phyloP scores from a whole-genome alignment of 371 early-diverging fungal species.

The Choanephora cucurbitarum region DNA sequence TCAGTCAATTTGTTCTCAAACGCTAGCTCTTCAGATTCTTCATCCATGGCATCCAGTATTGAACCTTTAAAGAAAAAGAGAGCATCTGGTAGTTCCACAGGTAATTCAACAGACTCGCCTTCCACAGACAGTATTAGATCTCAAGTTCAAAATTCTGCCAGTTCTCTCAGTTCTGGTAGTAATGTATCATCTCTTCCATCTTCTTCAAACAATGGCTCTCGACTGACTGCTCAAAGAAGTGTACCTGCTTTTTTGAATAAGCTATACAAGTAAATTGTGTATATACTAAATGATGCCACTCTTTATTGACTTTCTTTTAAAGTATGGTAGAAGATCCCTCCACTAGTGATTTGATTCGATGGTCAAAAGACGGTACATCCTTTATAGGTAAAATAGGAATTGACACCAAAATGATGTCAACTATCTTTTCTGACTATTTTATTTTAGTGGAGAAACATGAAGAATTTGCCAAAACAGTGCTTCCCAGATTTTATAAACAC shows the following conservation, averaged over 20 bases:
- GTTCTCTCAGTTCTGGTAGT: neutral
- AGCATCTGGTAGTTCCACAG: neutral
- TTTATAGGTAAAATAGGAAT: constrained; percentile 71
- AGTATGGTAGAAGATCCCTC: constrained; percentile 71
- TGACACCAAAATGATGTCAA: too few relatives aligned
- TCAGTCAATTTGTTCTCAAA: constrained; percentile 14
- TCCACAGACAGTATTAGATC: constrained; percentile 6
- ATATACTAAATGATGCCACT: neutral
- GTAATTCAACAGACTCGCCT: constrained; percentile 4
- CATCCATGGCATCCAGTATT: constrained; percentile 13
- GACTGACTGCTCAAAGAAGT: constrained; percentile 38
- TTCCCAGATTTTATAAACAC: constrained; percentile 82
- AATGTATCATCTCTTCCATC: neutral
- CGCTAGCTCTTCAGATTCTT: constrained; percentile 26
- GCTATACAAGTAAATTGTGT: constrained; percentile 71
- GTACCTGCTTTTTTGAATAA: constrained; percentile 89
- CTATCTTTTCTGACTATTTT: too few relatives aligned
- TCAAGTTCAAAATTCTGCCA: neutral
- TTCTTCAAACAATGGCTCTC: neutral
- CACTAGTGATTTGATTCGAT: constrained; percentile 68
- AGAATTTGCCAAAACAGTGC: constrained; percentile 77
- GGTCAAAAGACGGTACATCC: constrained; percentile 75
- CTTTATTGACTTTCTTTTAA: neutral
- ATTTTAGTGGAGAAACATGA: constrained; percentile 61
- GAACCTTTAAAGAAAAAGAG: constrained; percentile 12